Conservation (phyloP, 2,329 filamentous ascomycete genomes). For the Claviceps cyperi region DNA sequence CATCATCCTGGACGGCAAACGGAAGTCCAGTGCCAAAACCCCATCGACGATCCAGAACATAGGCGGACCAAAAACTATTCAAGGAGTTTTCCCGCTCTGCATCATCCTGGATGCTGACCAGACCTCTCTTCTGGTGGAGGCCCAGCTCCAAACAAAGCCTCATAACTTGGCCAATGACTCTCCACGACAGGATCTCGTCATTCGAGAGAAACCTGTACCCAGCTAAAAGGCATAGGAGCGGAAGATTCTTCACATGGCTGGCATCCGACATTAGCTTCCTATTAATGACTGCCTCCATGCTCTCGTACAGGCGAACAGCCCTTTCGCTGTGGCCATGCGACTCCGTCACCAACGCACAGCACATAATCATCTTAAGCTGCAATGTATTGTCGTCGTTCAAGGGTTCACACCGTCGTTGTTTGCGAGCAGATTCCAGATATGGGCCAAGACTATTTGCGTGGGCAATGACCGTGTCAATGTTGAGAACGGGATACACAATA, state of each 20-base stretch:
- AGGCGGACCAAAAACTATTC: slow-evolving; percentile 74
- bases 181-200: slow-evolving; percentile 76
- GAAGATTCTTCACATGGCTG: slow-evolving; percentile 31
- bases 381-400: slow-evolving; percentile 43
- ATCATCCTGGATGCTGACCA: slow-evolving; percentile 54
- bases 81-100: slow-evolving; percentile 53
- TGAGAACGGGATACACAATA: slow-evolving; percentile 78
- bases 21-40: slow-evolving; percentile 81
- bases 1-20: slow-evolving; percentile 70
- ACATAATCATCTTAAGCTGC: slow-evolving; percentile 71
- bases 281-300: slow-evolving; percentile 58
- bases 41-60: slow-evolving; percentile 75
- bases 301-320: slow-evolving; percentile 59
- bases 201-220: slow-evolving; percentile 73
- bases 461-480: slow-evolving; percentile 54
- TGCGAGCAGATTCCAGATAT: slow-evolving; percentile 47
- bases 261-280: slow-evolving; percentile 43
- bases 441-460: slow-evolving; percentile 57
- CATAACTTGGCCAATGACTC: slow-evolving; percentile 69
- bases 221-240: slow-evolving; percentile 36
- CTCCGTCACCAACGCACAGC: slow-evolving; percentile 63
- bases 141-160: slow-evolving; percentile 70
- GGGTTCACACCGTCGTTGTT: slow-evolving; percentile 19
- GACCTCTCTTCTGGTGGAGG: slow-evolving; percentile 63
- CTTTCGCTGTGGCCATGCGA: slow-evolving; percentile 64